Evolutionary conservation across 768 basidiomycete genomes (phyloP).

Genomic region (Lactarius quietus): DNA sequence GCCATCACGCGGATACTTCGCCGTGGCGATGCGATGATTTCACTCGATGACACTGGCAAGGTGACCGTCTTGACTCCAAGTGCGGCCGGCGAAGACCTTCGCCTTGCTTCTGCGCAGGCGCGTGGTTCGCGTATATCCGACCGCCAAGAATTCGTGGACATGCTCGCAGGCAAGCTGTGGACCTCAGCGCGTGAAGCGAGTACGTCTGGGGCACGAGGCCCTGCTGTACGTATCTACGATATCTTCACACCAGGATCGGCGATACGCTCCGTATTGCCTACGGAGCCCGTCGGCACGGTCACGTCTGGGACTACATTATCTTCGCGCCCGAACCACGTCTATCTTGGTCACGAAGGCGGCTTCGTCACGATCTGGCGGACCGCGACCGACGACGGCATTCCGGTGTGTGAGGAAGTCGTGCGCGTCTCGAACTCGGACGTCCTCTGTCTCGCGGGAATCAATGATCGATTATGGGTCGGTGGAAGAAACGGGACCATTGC

Average conservation of each 20-base stretch:
- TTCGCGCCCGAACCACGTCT: slow-evolving; percentile 61
- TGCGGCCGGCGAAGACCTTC: slow-evolving; percentile 32
- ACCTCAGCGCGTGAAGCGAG: slow-evolving; percentile 60
- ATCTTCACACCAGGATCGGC: slow-evolving; percentile 56
- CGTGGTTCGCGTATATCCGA: slow-evolving; percentile 69
- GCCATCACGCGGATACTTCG: slow-evolving; percentile 72
- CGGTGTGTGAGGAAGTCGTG: slow-evolving; percentile 67
- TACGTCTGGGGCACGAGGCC: slow-evolving; percentile 41
- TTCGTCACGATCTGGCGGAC: slow-evolving; percentile 79
- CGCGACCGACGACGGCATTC: slow-evolving; percentile 50
- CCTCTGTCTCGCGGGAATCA: slow-evolving; percentile 79
- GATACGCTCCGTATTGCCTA: slow-evolving; percentile 53
- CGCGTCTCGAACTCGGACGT: slow-evolving; percentile 82
- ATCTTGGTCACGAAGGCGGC: slow-evolving; percentile 91
- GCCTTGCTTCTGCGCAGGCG: slow-evolving; percentile 46
- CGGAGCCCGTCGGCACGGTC: slow-evolving; percentile 75
- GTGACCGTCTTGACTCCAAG: slow-evolving; percentile 65
- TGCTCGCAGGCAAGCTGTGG: slow-evolving; percentile 80
- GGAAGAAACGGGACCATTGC: slow-evolving; percentile 76
- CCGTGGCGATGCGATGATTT: slow-evolving; percentile 66
- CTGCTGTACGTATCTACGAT: slow-evolving; percentile 81
- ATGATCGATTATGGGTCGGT: slow-evolving; percentile 83
- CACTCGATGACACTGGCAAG: slow-evolving; percentile 85
- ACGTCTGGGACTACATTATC: slow-evolving; percentile 77
- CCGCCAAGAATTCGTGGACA: slow-evolving; percentile 73